These are phyloP conservation scores for Phalaenopsis equestris DNA, from an alignment of 106 monocot species.

Conservation along the genomic window DNA sequence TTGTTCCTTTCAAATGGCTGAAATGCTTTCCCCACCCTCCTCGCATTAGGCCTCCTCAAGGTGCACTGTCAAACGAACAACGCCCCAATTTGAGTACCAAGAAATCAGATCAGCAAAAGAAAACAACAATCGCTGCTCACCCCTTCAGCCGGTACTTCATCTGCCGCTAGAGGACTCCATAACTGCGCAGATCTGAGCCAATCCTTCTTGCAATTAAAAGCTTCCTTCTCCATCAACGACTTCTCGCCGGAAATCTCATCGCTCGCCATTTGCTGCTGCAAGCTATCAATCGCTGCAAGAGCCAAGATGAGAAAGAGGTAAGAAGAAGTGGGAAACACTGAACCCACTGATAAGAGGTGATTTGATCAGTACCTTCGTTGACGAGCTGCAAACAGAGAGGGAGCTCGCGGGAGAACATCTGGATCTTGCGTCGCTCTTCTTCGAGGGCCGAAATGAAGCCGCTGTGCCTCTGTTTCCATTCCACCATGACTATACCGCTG, in stretches of 20 bases:
- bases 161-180: constrained; percentile 32
- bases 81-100: neutral
- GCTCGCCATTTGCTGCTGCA: constrained; percentile 21
- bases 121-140: constrained; percentile 9
- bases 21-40: constrained; percentile 52
- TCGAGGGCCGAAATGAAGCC: constrained; percentile 53
- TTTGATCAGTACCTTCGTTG: constrained; percentile 25
- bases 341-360: neutral
- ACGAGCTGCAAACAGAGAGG: constrained; percentile 56
- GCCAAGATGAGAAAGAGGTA: neutral
- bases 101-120: neutral
- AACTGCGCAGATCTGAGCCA: constrained; percentile 66
- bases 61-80: constrained; percentile 17
- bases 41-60: constrained; percentile 32
- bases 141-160: neutral
- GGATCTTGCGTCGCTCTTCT: constrained; percentile 67
- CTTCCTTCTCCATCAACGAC: constrained; percentile 12
- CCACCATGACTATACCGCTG: constrained; percentile 3
- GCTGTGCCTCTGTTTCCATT: neutral
- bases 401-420: constrained; percentile 59
- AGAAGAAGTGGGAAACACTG: neutral
- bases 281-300: constrained; percentile 45
- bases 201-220: constrained; percentile 36
- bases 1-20: constrained; percentile 60
- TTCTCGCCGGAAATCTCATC: constrained; percentile 18